These are phyloP conservation scores for Flaveria robusta DNA, from an alignment of 129 eudicot species.

Conservation along the genomic window DNA sequence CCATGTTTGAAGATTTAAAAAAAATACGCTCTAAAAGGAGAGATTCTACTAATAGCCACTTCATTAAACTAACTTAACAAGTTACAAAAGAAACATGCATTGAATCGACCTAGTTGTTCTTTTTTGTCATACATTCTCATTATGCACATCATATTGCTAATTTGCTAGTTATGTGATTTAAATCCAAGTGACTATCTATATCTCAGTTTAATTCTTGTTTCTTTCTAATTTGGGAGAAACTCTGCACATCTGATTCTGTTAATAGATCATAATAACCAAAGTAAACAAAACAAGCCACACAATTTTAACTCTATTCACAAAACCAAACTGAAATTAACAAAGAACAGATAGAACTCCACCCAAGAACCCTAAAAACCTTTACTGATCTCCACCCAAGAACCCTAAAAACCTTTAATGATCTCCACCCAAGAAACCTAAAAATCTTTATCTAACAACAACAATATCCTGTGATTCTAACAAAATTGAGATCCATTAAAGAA, in stretches of 20 bases:
- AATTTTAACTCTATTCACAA: neutral
- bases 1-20: neutral
- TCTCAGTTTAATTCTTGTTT: neutral
- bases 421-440: too few relatives aligned
- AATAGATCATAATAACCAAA: conserved; percentile 9
- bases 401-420: neutral
- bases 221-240: neutral
- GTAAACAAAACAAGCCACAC: neutral
- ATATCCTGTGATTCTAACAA: neutral
- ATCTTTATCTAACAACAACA: too few relatives aligned
- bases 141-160: neutral
- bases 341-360: neutral
- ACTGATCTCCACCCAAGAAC: neutral
- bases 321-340: conserved; percentile 4
- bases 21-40: conserved; percentile 4
- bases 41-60: neutral
- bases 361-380: conserved; percentile 10
- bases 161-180: neutral
- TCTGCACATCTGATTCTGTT: neutral
- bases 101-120: conserved; percentile 18
- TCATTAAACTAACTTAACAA: conserved; percentile 10
- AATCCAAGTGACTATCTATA: conserved; percentile 2
- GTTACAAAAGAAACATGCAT: conserved; percentile 28
- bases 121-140: conserved; percentile 9
- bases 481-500: conserved; percentile 6